Conservation (phyloP, 176 grass and related monocot species). For the Carex kokanica region DNA sequence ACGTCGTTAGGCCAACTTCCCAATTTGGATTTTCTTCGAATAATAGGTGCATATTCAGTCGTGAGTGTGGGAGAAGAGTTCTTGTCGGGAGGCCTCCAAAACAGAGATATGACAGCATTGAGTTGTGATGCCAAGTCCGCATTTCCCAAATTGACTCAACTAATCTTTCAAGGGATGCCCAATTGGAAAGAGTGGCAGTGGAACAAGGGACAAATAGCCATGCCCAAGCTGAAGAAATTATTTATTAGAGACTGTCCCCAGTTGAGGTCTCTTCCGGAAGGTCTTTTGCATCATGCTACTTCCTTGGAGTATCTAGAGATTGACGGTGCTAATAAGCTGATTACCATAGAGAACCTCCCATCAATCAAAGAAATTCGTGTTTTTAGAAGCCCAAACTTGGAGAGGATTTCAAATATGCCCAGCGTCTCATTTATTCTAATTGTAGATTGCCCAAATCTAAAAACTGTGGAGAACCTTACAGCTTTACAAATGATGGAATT, state of each 20-base stretch:
- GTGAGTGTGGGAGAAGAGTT: not conserved
- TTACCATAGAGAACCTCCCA: too few relatives aligned
- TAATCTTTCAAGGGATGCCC: not conserved
- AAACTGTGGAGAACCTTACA: not conserved
- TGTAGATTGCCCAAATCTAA: not conserved
- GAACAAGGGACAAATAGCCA: not conserved
- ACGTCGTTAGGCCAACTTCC: not conserved
- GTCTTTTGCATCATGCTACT: not conserved
- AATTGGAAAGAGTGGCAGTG: constrained; percentile 15
- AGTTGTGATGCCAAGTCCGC: too few relatives aligned
- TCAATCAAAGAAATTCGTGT: too few relatives aligned
- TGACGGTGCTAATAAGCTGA: not conserved
- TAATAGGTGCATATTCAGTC: not conserved
- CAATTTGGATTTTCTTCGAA: not conserved
- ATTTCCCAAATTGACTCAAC: not conserved
- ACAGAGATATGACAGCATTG: not conserved
- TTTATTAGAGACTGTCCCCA: not conserved
- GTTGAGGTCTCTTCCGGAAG: not conserved
- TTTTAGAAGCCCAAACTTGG: too few relatives aligned
- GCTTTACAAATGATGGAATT: not conserved
- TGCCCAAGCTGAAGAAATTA: not conserved
- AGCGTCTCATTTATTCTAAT: too few relatives aligned
- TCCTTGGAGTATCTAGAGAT: not conserved
- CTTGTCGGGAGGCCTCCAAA: not conserved
- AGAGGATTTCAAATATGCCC: too few relatives aligned